A percentile compares a stretch with the other conserved stretches of the same genome.
phyloP scores from a whole-genome alignment of 805 yeast species.

The Peterozyma toletana region DNA sequence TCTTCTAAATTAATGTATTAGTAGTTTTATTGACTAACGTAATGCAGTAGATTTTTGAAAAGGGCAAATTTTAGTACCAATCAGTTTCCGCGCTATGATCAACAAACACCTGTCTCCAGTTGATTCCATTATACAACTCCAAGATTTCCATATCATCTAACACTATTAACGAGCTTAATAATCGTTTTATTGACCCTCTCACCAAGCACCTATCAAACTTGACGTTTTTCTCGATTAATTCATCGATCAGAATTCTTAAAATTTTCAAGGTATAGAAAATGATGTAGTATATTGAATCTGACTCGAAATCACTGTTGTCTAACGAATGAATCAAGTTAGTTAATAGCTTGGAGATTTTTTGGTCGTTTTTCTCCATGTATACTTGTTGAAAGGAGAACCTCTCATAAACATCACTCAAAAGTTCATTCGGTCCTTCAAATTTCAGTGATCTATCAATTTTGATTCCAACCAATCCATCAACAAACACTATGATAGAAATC shows the following conservation, averaged over 20 bases:
- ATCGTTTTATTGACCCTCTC: constrained; percentile 2
- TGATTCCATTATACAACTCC: constrained; percentile 6
- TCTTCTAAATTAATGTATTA: no score
- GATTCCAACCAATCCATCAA: background rate
- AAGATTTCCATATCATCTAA: constrained; percentile 12
- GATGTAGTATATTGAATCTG: constrained; percentile 1
- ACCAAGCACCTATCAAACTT: background rate
- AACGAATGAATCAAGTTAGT: background rate
- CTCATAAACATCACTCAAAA: background rate
- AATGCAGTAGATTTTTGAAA: no score
- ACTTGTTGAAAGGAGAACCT: background rate
- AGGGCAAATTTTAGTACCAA: no score
- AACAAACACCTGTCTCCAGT: background rate
- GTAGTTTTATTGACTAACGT: no score
- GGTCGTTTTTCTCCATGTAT: background rate
- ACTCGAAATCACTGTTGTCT: background rate
- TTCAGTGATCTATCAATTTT: background rate
- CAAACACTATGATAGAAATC: background rate
- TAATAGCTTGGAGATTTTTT: background rate
- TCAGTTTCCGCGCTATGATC: background rate
- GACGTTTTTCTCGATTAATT: background rate
- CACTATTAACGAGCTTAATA: constrained; percentile 15
- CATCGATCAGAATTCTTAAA: background rate
- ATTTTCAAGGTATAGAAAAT: constrained; percentile 1
- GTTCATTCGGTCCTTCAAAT: no score